Evolutionary conservation across 1,284 basidiomycete species (phyloP), one percentile per base, ranked within the genome.

Genomic region (Boletus semigastroideus): DNA sequence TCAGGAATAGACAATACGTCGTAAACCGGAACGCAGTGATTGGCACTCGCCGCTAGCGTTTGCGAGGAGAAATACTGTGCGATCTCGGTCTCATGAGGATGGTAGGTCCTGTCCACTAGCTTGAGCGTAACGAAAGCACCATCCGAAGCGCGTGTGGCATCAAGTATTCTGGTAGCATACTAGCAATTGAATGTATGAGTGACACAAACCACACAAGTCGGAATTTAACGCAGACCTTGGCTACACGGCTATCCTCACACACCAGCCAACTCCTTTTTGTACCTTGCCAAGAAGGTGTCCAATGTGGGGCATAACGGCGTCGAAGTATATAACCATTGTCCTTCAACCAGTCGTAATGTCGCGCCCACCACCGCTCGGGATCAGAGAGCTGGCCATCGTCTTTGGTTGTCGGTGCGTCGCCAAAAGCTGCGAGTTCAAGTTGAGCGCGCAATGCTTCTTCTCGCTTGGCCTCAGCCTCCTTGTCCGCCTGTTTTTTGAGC

Each of bases 131-230:
- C 68, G 20, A 54, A 44, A 1, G 49, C 37, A 0, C 63, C 63
- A 52, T 74, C 72, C 1, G 51, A 54, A 20, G 59, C 13, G 28
- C 71, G 62, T 0, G 60, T 63, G 0, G 61, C 73, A 49, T 74
- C 70, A 5, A 74, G 71, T 33, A 48, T 42, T 14, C 49, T 54
- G 20, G 41, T 46, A n/a, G 61, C 37, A 7, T 46, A 57, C 57
- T 59, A 33, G 1, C 2, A 41, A 4, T 37, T 36, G 39, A 5
- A 22, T 22, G 22, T 5, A 22, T 22, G 22, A 22, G 22, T 22
- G 22, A 22, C 22, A 22, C 22, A 22, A 19, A 19, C 17, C 17
- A 0, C 33, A 37, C 17, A 37, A 37, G 11, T 37, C 36, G 36
- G 17, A 37, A 22, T 22, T 22, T 22, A 22, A 22, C 5, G 22